Percentiles rank a stretch among this genome's conserved stretches.
phyloP scores from a whole-genome alignment of 306 rosid species.

The Casuarina cunninghamiana region DNA sequence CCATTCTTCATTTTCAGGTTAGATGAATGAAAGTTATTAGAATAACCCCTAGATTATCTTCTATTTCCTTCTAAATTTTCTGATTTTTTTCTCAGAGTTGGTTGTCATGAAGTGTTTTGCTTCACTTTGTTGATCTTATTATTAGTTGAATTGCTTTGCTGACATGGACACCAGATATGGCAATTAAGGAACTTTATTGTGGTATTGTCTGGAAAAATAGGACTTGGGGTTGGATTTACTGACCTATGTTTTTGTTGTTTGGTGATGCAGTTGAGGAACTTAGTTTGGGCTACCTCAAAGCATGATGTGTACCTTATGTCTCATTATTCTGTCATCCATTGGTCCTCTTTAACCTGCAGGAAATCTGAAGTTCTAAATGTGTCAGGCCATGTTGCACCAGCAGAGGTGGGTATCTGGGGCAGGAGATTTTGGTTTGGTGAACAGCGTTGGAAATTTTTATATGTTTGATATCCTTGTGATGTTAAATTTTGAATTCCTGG shows the following conservation, averaged over 20 bases:
- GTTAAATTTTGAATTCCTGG: background rate
- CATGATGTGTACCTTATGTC: slow-evolving; percentile 85
- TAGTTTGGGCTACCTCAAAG: slow-evolving; percentile 88
- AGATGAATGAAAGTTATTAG: slow-evolving; percentile 10
- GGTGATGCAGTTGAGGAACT: slow-evolving; percentile 73
- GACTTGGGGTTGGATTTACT: slow-evolving; percentile 16
- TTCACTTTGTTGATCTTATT: background rate
- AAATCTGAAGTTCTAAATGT: slow-evolving; percentile 72
- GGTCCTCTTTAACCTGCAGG: slow-evolving; percentile 68
- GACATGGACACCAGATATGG: background rate
- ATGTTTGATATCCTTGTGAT: background rate
- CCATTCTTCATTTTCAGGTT: slow-evolving; percentile 91
- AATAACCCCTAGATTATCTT: background rate
- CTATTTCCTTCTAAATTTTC: background rate
- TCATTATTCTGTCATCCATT: slow-evolving; percentile 70
- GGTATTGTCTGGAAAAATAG: slow-evolving; percentile 3
- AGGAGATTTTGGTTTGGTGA: slow-evolving; percentile 6
- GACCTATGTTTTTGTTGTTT: slow-evolving; percentile 1
- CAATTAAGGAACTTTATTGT: background rate
- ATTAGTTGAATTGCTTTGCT: background rate
- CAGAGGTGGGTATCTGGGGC: slow-evolving; percentile 52
- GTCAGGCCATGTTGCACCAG: slow-evolving; percentile 80
- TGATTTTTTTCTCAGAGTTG: slow-evolving; percentile 6
- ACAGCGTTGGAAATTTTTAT: background rate
- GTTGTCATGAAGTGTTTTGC: background rate